Evolutionary conservation across 371 early-diverging fungal genomes (phyloP).

Genomic region (Mucor sp.): DNA sequence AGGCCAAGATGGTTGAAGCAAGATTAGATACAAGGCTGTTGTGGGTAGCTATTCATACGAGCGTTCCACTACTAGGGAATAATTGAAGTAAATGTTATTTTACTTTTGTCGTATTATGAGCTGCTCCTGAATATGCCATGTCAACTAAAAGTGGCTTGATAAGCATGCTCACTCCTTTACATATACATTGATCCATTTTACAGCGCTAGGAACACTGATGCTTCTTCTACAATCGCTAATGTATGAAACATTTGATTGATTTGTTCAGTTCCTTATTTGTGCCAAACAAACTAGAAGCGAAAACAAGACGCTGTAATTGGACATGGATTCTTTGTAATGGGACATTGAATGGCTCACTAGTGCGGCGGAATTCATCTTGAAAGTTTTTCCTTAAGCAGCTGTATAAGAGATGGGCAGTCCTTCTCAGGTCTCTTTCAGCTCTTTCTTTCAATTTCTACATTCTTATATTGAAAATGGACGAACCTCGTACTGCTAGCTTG

Average conservation of each 20-base stretch:
- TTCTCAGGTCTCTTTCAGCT: background rate
- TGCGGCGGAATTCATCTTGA: background rate
- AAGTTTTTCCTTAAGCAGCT: background rate
- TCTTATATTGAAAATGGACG: slow-evolving; percentile 14
- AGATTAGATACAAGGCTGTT: no score
- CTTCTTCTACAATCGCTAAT: no score
- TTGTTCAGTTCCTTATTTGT: background rate
- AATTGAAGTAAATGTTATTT: no score
- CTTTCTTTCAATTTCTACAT: background rate
- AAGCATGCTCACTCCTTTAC: no score
- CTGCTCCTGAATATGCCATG: no score
- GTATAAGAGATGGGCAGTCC: slow-evolving; percentile 3
- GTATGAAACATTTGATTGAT: background rate
- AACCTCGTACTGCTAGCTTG: slow-evolving; percentile 63
- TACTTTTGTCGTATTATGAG: no score
- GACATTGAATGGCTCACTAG: background rate
- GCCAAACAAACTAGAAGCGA: background rate
- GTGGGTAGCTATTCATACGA: no score
- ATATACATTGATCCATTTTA: no score
- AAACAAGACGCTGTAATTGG: background rate
- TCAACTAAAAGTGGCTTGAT: no score
- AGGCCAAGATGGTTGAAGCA: no score
- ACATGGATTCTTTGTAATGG: background rate
- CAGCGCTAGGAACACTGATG: no score
- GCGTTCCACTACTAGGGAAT: no score